phyloP scores from a whole-genome alignment of 2,329 filamentous ascomycete genomes.

The Hypoxylon sp. region DNA sequence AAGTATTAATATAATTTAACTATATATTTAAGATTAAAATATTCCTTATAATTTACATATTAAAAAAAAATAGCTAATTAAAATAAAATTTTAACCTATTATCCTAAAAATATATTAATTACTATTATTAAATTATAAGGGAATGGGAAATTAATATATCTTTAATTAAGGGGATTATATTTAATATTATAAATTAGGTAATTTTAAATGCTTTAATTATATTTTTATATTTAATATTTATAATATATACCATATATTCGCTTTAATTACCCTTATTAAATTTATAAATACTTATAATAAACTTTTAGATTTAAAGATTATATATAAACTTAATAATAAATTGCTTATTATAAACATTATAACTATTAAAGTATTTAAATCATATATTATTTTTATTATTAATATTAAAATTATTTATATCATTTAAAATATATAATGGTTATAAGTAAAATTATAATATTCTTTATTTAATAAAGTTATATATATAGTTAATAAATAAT shows the following conservation, averaged over 20 bases:
- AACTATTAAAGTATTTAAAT: background rate
- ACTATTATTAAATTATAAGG: too few species aligned
- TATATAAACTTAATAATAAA: background rate
- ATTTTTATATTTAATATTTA: conserved; percentile 6
- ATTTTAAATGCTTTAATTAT: background rate
- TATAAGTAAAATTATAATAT: background rate
- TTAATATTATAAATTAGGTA: conserved; percentile 7
- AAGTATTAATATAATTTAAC: background rate
- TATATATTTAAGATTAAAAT: background rate
- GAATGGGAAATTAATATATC: background rate
- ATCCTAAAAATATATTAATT: background rate
- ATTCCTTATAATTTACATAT: background rate
- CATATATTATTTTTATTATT: background rate
- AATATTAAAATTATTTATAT: background rate
- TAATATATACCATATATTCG: conserved; percentile 1
- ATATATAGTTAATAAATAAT: too few species aligned
- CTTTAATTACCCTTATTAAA: background rate
- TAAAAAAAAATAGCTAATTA: background rate
- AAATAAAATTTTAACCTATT: background rate
- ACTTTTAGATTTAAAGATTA: background rate
- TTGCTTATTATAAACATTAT: background rate
- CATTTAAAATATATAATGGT: background rate
- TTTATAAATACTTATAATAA: background rate
- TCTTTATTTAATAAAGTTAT: too few species aligned
- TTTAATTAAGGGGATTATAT: conserved; percentile 9